Conservation (phyloP, 2,329 filamentous ascomycete species). For the Penicillium sp. region DNA sequence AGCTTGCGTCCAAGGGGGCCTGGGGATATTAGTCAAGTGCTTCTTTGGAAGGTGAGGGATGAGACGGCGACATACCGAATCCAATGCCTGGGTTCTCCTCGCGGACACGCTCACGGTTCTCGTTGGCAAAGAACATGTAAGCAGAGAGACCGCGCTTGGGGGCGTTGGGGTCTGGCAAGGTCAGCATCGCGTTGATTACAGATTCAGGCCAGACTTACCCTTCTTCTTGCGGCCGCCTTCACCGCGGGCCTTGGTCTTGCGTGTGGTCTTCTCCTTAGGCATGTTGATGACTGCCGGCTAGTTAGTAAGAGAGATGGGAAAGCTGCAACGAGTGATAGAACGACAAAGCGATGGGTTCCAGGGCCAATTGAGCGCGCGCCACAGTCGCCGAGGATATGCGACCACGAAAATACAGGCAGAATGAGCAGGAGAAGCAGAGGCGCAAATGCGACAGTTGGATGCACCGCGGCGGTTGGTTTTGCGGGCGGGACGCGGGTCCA, state of each 20-base stretch:
- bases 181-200: neutral
- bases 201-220: slow-evolving; percentile 46
- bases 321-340: neutral
- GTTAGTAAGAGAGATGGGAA: slow-evolving; percentile 10
- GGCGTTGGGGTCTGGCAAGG: slow-evolving; percentile 76
- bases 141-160: slow-evolving; percentile 99
- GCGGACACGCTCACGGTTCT: slow-evolving; percentile 96
- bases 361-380: neutral
- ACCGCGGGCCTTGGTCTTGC: slow-evolving; percentile 58
- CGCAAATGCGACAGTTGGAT: neutral
- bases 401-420: slow-evolving; percentile 8
- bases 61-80: slow-evolving; percentile 63
- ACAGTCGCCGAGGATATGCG: slow-evolving; percentile 4
- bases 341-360: neutral
- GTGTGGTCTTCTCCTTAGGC: slow-evolving; percentile 64
- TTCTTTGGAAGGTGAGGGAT: neutral
- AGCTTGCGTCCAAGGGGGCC: slow-evolving; percentile 97
- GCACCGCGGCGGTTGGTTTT: neutral
- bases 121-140: slow-evolving; percentile 99
- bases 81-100: slow-evolving; percentile 97
- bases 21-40: slow-evolving; percentile 33
- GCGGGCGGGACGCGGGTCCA: slow-evolving; percentile 13
- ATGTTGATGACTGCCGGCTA: slow-evolving; percentile 47
- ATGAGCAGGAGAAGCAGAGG: neutral
- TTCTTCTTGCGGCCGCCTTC: slow-evolving; percentile 66